Evolutionary conservation across 768 basidiomycete genomes (phyloP).

Genomic region (Austroboletus eburneus): DNA sequence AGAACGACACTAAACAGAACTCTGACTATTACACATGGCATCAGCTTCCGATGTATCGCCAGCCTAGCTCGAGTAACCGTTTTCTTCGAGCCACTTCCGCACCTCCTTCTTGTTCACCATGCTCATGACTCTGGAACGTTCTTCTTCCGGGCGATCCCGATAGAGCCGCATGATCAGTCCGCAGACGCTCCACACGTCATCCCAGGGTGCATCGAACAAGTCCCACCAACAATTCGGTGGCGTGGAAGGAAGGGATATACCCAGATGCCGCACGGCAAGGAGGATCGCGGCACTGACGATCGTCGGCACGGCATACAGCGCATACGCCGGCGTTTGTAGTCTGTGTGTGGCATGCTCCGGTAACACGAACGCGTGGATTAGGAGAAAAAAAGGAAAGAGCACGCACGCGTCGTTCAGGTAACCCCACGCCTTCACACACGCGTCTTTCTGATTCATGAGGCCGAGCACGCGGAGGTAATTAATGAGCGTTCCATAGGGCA

Average conservation of each 20-base stretch:
- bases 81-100: constrained; percentile 75
- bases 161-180: constrained; percentile 86
- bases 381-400: too few species aligned
- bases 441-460: constrained; percentile 66
- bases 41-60: background rate
- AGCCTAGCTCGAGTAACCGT: constrained; percentile 13
- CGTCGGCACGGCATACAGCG: constrained; percentile 82
- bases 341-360: too few species aligned
- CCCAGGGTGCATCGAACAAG: constrained; percentile 87
- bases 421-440: constrained; percentile 83
- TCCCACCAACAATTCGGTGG: constrained; percentile 86
- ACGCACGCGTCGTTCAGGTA: constrained; percentile 94
- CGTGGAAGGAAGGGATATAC: constrained; percentile 67
- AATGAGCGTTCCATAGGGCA: constrained; percentile 91
- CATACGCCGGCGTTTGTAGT: constrained; percentile 90
- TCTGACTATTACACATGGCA: background rate
- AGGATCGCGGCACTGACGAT: constrained; percentile 90
- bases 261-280: constrained; percentile 68
- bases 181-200: constrained; percentile 82
- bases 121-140: constrained; percentile 45
- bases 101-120: constrained; percentile 77
- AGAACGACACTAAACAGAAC: background rate
- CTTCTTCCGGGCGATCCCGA: constrained; percentile 43
- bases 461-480: constrained; percentile 92
- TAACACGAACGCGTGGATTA: too few species aligned